A percentile compares a stretch with the other conserved stretches of the same genome.
These are phyloP conservation scores for Thelonectria blattea DNA, from an alignment of 2,329 filamentous ascomycete species.

Conservation along the genomic window DNA sequence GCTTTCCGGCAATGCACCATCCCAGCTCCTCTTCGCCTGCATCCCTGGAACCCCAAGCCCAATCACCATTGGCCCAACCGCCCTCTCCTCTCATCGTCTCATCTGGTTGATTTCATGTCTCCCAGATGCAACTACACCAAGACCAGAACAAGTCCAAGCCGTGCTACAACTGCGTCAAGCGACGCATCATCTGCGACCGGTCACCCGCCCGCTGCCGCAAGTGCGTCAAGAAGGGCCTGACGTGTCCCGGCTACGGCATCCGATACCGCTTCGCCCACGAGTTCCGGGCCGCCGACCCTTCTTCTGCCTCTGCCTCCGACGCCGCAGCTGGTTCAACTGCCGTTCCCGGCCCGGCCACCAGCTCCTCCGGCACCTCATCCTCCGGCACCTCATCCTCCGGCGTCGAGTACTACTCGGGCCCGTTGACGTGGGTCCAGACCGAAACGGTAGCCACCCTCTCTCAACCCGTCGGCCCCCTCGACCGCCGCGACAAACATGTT, in stretches of 20 bases:
- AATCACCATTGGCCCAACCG: background rate
- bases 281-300: background rate
- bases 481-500: background rate
- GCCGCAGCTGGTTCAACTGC: no score
- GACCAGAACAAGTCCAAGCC: constrained; percentile 9
- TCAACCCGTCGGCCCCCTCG: background rate
- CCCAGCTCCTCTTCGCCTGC: no score
- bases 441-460: background rate
- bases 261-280: constrained; percentile 22
- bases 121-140: background rate
- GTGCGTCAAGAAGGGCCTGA: constrained; percentile 20
- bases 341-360: background rate
- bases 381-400: background rate
- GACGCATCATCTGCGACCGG: constrained; percentile 22
- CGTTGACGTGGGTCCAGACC: constrained; percentile 11
- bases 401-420: constrained; percentile 15
- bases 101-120: background rate
- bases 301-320: no score
- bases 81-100: background rate
- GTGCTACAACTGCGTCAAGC: constrained; percentile 26
- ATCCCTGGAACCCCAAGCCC: background rate
- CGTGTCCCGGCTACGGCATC: constrained; percentile 21
- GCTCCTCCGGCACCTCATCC: background rate
- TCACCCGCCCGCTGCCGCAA: constrained; percentile 19
- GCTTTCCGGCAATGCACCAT: background rate